Percentiles rank a stretch among this genome's conserved stretches.
Evolutionary conservation across 306 rosid species (phyloP).

Genomic region (Neltuma alba): DNA sequence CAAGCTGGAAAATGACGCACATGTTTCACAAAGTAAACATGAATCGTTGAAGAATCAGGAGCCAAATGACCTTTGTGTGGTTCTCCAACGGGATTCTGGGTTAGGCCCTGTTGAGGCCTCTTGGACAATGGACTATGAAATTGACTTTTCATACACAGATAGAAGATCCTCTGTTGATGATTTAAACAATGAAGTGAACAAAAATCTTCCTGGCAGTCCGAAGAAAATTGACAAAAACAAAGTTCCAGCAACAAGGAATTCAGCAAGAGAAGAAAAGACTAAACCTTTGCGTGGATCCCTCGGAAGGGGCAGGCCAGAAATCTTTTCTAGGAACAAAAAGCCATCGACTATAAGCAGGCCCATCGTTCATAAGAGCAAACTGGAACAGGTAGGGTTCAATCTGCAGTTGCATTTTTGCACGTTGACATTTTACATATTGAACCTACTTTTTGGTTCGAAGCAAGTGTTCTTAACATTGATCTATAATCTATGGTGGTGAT

Average conservation of each 20-base stretch:
- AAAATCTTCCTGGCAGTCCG: constrained; percentile 41
- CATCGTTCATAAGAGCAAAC: constrained; percentile 60
- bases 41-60: constrained; percentile 39
- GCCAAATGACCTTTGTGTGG: constrained; percentile 57
- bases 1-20: constrained; percentile 33
- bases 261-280: constrained; percentile 40
- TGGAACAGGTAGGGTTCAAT: constrained; percentile 51
- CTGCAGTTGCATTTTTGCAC: constrained; percentile 23
- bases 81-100: constrained; percentile 54
- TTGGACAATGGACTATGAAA: constrained; percentile 53
- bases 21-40: constrained; percentile 39
- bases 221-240: constrained; percentile 45
- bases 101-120: constrained; percentile 42
- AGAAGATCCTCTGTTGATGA: constrained; percentile 39
- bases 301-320: constrained; percentile 41
- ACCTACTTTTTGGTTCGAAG: neutral
- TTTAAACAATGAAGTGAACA: constrained; percentile 38
- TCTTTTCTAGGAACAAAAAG: constrained; percentile 39
- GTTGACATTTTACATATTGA: constrained; percentile 11
- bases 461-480: constrained; percentile 29
- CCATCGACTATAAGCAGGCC: constrained; percentile 46
- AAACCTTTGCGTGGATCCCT: constrained; percentile 31
- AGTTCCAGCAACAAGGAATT: constrained; percentile 44
- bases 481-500: constrained; percentile 28
- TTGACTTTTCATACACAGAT: constrained; percentile 51